Evolutionary conservation across 1,284 basidiomycete genomes (phyloP).

Genomic region (Chiua sp.): DNA sequence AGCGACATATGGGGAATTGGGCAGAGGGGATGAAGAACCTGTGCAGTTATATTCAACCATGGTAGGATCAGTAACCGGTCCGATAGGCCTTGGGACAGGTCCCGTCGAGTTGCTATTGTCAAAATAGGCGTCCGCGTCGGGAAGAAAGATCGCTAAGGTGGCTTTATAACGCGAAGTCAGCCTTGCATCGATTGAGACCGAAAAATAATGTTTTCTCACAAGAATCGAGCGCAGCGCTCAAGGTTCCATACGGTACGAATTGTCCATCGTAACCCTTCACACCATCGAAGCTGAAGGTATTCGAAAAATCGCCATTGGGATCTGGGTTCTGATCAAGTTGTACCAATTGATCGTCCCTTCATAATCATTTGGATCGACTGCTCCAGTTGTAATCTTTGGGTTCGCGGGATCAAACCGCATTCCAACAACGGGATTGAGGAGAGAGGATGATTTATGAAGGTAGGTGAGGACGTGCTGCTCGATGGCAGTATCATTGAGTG

Average conservation of each 20-base stretch:
- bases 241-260: slow-evolving; percentile 26
- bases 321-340: slow-evolving; percentile 24
- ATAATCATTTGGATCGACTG: slow-evolving; percentile 39
- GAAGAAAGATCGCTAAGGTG: slow-evolving; percentile 21
- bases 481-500: slow-evolving; percentile 18
- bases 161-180: slow-evolving; percentile 18
- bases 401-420: slow-evolving; percentile 35
- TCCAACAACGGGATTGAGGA: slow-evolving; percentile 38
- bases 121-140: slow-evolving; percentile 26
- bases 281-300: slow-evolving; percentile 33
- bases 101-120: slow-evolving; percentile 24
- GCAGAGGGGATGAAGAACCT: not conserved
- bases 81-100: slow-evolving; percentile 24
- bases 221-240: slow-evolving; percentile 30
- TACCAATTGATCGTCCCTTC: slow-evolving; percentile 39
- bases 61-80: not conserved
- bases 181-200: not conserved
- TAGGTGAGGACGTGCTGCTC: slow-evolving; percentile 19
- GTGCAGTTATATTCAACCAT: slow-evolving; percentile 27
- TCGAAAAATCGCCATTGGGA: slow-evolving; percentile 16
- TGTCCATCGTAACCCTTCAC: slow-evolving; percentile 37
- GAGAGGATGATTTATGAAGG: slow-evolving; percentile 25
- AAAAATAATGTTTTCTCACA: slow-evolving; percentile 16
- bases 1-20: slow-evolving; percentile 28
- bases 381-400: slow-evolving; percentile 38